Base-by-base conservation (phyloP, 1,284 basidiomycete species). In the Vanrija pseudolonga region DNA sequence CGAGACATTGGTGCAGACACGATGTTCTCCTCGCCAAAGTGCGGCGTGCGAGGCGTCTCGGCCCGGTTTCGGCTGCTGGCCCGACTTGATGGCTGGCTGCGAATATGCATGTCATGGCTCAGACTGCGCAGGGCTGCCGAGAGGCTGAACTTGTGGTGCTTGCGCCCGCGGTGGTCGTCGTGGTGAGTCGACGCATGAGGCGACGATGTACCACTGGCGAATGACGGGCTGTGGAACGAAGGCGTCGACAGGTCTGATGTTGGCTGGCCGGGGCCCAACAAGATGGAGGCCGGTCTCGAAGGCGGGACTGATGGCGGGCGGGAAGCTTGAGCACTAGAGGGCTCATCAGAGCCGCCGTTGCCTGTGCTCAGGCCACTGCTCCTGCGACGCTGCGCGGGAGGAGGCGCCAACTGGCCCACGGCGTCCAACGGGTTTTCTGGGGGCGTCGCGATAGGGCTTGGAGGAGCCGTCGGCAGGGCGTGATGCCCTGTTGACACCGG, bases 61-160 rank as follows among this genome's bases (percentile, higher is more conserved):
- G 32, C 50, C 1, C 55, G 45, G n/a, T 49, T 56, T 3, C 51
- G 55, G 47, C 48, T 56, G 51, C 43, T 47, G 0, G 56, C 41
- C 12, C 51, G 56, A 8, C 48, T 51, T 1, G 8, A 36, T 0
- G 56, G 32, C 0, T 51, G 54, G 20, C 53, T 60, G 19, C 61
- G 45, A 3, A 59, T 57, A 20, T 70, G 71, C 37, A 76, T 67
- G 44, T 75, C 73, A 26, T 72, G 66, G 44, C 72, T 72, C 37
- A 77, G 57, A 6, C 73, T 70, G 17, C 75, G 68, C 5, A 77
- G 57, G 3, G 77, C 74, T 1, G 71, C 69, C 1, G 73, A 63
- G 6, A 78, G 57, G 46, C 72, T 76, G 60, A 77, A 77, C 39
- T 70, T 68, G 50, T 55, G 53, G 22, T 55, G 50, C 28, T 65